Evolutionary conservation across 2,329 filamentous ascomycete species (phyloP).

Genomic region (Fusarium nelsonii): DNA sequence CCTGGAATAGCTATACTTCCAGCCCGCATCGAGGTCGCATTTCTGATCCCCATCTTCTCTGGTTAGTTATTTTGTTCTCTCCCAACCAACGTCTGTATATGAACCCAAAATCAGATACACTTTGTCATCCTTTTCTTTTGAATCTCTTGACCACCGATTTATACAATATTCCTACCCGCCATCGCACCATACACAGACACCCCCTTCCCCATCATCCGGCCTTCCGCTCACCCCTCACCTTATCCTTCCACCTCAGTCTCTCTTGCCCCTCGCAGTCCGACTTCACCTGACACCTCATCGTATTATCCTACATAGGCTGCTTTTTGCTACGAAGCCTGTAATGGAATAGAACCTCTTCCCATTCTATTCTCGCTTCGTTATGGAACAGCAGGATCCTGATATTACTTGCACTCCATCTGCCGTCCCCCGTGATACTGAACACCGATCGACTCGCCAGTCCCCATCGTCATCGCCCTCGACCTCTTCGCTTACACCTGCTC

Average conservation of each 20-base stretch:
- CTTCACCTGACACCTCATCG: conserved; percentile 41
- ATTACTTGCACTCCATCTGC: conserved; percentile 47
- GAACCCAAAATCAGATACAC: conserved; percentile 9
- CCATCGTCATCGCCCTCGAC: conserved; percentile 40
- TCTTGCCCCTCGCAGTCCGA: conserved; percentile 45
- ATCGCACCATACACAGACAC: conserved; percentile 36
- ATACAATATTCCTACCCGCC: conserved; percentile 28
- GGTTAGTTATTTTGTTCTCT: conserved; percentile 37
- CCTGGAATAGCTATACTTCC: conserved; percentile 36
- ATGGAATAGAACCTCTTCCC: conserved; percentile 48
- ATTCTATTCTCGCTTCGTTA: conserved; percentile 58
- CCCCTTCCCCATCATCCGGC: conserved; percentile 45
- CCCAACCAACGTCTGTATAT: conserved; percentile 19
- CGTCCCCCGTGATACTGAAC: conserved; percentile 50
- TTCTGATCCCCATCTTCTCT: conserved; percentile 13
- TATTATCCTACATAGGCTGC: conserved; percentile 40
- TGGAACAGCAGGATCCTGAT: conserved; percentile 62
- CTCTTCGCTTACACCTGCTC: conserved; percentile 40
- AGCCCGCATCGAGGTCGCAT: conserved; percentile 29
- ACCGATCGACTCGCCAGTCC: conserved; percentile 43
- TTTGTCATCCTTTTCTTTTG: conserved; percentile 15
- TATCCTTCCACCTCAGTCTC: conserved; percentile 34
- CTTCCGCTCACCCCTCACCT: conserved; percentile 47
- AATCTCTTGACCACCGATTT: conserved; percentile 1
- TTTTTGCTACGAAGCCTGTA: conserved; percentile 44